Base-by-base conservation (phyloP, 2,329 filamentous ascomycete genomes). In the Phialophora macrospora region DNA sequence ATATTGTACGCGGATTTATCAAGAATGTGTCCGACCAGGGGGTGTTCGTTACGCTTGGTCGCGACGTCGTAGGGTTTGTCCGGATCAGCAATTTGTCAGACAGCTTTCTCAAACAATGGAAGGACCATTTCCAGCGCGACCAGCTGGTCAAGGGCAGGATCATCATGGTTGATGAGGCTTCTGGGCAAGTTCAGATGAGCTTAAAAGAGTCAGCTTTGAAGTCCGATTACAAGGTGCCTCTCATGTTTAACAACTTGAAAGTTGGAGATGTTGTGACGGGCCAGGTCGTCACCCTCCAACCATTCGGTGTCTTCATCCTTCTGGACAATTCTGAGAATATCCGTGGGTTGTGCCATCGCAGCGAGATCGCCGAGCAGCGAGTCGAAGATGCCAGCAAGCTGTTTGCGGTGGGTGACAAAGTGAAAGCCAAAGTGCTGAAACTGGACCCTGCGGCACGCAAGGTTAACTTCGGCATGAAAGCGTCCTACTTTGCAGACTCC, bases 241-340 rank as follows among this genome's bases (percentile, higher is more conserved):
- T 89, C n/a, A 88, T 85, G 0, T 90, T 94, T 68, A 83, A 84
- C n/a, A 91, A 96, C 71, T 82, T 98, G 63, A 87, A 90, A 74
- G 81, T 85, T 68, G 93, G 93, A 6, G 91, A 96, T 77, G 81
- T 93, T 34, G 85, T 99, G 38, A 96, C 91, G 12, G 95, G 93
- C 56, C 96, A 92, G 75, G 87, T 99, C 63, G 89, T 93, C 73
- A 97, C 96, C 78, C 93, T 98, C 1, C 92, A 96, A 74, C 91
- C 97, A 34, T 99, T 93, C 76, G 95, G 95, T 70, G 94, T 94
- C 4, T 99, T 99, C 77, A 90, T 99, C 72, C 87, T 96, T 51
- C 82, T 99, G 22, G 92, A 97, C 76, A 88, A 90, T 66, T 96
- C 93, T 4, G 84, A 87, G 62, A 96, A 96, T 72, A 87, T 99